These are phyloP conservation scores for Polyplosphaeria fusca DNA, from an alignment of 495 filamentous ascomycete genomes.

Conservation along the genomic window DNA sequence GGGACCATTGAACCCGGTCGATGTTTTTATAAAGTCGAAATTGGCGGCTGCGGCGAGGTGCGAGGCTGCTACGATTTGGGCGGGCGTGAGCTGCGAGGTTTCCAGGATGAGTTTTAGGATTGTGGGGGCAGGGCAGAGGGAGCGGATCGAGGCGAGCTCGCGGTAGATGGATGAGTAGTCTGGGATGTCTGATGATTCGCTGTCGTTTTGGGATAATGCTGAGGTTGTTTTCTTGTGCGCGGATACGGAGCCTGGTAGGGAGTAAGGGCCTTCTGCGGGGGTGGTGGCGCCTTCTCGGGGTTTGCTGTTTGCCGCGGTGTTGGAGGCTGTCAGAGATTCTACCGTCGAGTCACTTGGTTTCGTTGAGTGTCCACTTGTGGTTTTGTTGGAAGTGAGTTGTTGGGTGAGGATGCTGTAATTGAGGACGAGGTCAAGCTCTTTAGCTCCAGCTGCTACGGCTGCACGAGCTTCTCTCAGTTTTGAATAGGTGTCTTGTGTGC, in stretches of 20 bases:
- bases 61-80: slow-evolving; percentile 59
- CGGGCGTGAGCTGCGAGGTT: slow-evolving; percentile 54
- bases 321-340: slow-evolving; percentile 18
- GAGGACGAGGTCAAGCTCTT: slow-evolving; percentile 67
- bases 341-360: slow-evolving; percentile 10
- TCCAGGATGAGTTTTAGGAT: slow-evolving; percentile 66
- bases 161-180: slow-evolving; percentile 53
- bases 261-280: slow-evolving; percentile 25
- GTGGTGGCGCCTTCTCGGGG: slow-evolving; percentile 7
- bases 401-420: slow-evolving; percentile 55
- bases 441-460: slow-evolving; percentile 58
- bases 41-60: slow-evolving; percentile 57
- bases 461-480: slow-evolving; percentile 46
- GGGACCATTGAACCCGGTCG: slow-evolving; percentile 62
- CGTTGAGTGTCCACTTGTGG: neutral
- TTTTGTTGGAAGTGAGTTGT: neutral
- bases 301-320: slow-evolving; percentile 25
- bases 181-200: slow-evolving; percentile 7
- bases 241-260: slow-evolving; percentile 1
- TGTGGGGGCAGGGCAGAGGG: slow-evolving; percentile 48
- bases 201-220: no score
- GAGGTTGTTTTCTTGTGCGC: neutral
- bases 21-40: slow-evolving; percentile 67
- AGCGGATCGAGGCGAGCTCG: slow-evolving; percentile 56
- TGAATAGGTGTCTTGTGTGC: slow-evolving; percentile 51